These are phyloP conservation scores for Saccharomycopsis selenospora DNA, from an alignment of 805 yeast genomes.

Conservation along the genomic window DNA sequence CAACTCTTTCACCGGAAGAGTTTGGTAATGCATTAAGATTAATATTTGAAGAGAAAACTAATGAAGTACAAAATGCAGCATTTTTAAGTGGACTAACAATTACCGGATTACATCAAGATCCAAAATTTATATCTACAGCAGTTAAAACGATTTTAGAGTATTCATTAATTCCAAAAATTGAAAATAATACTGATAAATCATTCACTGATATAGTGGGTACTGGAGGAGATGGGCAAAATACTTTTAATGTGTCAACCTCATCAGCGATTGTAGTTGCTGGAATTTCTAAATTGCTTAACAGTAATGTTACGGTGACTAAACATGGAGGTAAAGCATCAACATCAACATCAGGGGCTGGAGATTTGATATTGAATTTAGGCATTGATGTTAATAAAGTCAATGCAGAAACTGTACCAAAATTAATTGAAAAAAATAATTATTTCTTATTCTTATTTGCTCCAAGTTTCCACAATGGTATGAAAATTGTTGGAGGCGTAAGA, in stretches of 20 bases:
- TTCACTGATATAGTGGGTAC: constrained; percentile 93
- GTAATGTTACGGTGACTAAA: constrained; percentile 66
- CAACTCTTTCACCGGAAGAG: constrained; percentile 16
- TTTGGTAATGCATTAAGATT: constrained; percentile 24
- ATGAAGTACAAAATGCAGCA: constrained; percentile 54
- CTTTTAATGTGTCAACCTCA: constrained; percentile 93
- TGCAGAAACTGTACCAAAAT: constrained; percentile 48
- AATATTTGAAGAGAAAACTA: constrained; percentile 11
- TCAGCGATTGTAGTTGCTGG: constrained; percentile 94
- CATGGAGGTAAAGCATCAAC: constrained; percentile 98
- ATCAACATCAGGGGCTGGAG: constrained; percentile 90
- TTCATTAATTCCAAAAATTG: constrained; percentile 43
- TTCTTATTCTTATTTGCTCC: constrained; percentile 86
- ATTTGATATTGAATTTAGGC: constrained; percentile 72
- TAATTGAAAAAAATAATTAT: constrained; percentile 30
- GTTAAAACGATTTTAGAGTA: constrained; percentile 65
- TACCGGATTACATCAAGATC: constrained; percentile 69
- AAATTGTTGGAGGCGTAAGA: constrained; percentile 70
- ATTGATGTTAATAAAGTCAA: constrained; percentile 71
- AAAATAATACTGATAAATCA: constrained; percentile 26
- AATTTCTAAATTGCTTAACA: constrained; percentile 35
- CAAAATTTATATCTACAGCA: constrained; percentile 81
- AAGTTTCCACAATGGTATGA: constrained; percentile 89
- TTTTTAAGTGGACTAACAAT: constrained; percentile 73
- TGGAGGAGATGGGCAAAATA: constrained; percentile 97